Conservation (phyloP, 345 rosid species). For the Brassica incana region DNA sequence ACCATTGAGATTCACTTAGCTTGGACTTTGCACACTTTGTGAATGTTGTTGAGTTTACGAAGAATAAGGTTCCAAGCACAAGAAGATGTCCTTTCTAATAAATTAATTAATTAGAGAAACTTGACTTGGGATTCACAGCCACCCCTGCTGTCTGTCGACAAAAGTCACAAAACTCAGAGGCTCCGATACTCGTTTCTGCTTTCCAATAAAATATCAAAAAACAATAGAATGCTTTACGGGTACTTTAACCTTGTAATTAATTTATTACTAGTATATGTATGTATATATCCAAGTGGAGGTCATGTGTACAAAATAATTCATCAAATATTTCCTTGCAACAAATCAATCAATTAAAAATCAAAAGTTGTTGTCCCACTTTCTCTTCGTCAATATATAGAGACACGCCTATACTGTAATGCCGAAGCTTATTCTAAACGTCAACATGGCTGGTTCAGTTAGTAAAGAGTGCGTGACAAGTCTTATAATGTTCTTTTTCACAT, state of each 20-base stretch:
- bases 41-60: slow-evolving; percentile 38
- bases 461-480: slow-evolving; percentile 42
- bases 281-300: slow-evolving; percentile 12
- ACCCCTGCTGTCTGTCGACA: slow-evolving; percentile 20
- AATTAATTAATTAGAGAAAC: neutral
- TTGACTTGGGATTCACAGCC: slow-evolving; percentile 30
- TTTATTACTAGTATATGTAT: neutral
- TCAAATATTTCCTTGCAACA: slow-evolving; percentile 7
- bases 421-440: slow-evolving; percentile 1
- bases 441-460: slow-evolving; percentile 49
- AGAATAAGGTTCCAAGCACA: slow-evolving; percentile 35
- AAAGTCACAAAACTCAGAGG: neutral
- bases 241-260: neutral
- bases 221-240: neutral
- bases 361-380: neutral
- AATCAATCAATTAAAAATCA: neutral
- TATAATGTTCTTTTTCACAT: slow-evolving; percentile 16
- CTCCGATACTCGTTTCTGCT: neutral
- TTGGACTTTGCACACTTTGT: slow-evolving; percentile 26
- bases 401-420: neutral
- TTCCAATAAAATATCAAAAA: neutral
- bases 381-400: slow-evolving; percentile 9
- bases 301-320: slow-evolving; percentile 3
- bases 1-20: slow-evolving; percentile 36
- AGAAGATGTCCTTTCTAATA: slow-evolving; percentile 22